Conservation (phyloP, 1,284 basidiomycete genomes). For the Mycosarcoma mackinlayi region DNA sequence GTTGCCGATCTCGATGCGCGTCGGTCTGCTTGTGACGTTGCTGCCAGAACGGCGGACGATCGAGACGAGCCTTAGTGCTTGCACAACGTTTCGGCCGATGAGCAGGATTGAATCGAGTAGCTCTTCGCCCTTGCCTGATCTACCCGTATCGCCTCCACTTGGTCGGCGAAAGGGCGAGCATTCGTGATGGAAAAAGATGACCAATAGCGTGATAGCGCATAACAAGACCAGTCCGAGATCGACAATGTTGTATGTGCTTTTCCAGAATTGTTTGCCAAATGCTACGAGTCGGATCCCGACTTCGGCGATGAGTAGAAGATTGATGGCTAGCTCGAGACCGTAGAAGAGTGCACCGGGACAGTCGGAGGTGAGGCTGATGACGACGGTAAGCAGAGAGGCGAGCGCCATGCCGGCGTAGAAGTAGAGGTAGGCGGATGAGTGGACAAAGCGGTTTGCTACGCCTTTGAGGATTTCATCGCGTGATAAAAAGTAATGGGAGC, state of each 20-base stretch:
- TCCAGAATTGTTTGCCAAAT: constrained; percentile 67
- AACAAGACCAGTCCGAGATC: constrained; percentile 63
- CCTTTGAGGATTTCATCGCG: constrained; percentile 65
- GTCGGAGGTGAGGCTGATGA: constrained; percentile 57
- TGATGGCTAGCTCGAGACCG: constrained; percentile 62
- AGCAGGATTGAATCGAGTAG: constrained; percentile 64
- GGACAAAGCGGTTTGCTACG: constrained; percentile 66
- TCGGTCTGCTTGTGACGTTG: constrained; percentile 57
- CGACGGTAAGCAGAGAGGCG: constrained; percentile 61
- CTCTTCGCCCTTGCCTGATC: constrained; percentile 62
- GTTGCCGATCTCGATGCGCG: constrained; percentile 60
- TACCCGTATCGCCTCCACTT: not conserved
- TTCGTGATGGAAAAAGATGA: constrained; percentile 65
- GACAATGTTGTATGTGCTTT: constrained; percentile 64
- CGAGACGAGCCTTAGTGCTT: constrained; percentile 60
- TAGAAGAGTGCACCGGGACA: constrained; percentile 66
- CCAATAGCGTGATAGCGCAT: constrained; percentile 61
- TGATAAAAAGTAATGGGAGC: constrained; percentile 60
- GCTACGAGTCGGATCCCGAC: constrained; percentile 62
- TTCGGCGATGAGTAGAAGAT: constrained; percentile 63
- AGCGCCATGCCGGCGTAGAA: constrained; percentile 66
- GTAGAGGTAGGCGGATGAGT: constrained; percentile 65
- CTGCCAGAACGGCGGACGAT: constrained; percentile 61
- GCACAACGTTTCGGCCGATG: constrained; percentile 63
- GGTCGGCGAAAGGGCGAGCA: constrained; percentile 60